Evolutionary conservation across 352 stramenopile species (phyloP).

Genomic region (Discostella stelligera): DNA sequence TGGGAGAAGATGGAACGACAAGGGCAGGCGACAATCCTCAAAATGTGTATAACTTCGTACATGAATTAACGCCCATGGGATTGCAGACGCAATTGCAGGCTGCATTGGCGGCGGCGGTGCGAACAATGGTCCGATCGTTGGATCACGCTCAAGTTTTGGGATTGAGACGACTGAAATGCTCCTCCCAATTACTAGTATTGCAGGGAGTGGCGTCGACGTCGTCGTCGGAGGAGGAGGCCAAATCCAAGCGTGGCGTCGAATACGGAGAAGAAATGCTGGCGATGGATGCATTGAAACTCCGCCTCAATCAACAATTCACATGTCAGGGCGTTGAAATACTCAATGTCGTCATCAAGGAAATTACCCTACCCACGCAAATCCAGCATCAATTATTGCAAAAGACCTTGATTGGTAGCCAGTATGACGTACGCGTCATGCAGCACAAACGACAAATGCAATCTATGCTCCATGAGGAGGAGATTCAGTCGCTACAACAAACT

Average conservation of each 20-base stretch:
- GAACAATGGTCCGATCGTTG: constrained; percentile 85
- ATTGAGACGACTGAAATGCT: constrained; percentile 31
- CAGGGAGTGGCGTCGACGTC: constrained; percentile 28
- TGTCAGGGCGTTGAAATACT: constrained; percentile 84
- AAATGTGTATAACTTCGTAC: constrained; percentile 87
- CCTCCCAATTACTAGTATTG: too few relatives aligned
- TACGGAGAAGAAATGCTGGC: too few relatives aligned
- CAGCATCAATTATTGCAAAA: constrained; percentile 82
- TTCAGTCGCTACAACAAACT: constrained; percentile 70
- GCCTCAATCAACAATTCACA: constrained; percentile 85
- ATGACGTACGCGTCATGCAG: constrained; percentile 85
- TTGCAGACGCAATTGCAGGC: constrained; percentile 86
- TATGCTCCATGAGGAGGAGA: constrained; percentile 77
- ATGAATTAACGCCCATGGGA: constrained; percentile 85
- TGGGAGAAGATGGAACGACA: constrained; percentile 82
- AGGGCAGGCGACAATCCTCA: constrained; percentile 81
- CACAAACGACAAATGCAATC: constrained; percentile 84
- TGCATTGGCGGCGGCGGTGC: constrained; percentile 85
- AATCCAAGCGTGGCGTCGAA: too few relatives aligned
- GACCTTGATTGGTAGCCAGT: constrained; percentile 80
- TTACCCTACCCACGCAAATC: constrained; percentile 77
- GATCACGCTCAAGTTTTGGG: constrained; percentile 88
- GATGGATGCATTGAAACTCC: constrained; percentile 82
- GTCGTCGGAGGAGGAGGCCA: constrained; percentile 9
- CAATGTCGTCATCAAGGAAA: constrained; percentile 84